Evolutionary conservation across 257 asterid species (phyloP), one percentile per base, ranked within the genome.

Genomic region (Nicotiana undulata): DNA sequence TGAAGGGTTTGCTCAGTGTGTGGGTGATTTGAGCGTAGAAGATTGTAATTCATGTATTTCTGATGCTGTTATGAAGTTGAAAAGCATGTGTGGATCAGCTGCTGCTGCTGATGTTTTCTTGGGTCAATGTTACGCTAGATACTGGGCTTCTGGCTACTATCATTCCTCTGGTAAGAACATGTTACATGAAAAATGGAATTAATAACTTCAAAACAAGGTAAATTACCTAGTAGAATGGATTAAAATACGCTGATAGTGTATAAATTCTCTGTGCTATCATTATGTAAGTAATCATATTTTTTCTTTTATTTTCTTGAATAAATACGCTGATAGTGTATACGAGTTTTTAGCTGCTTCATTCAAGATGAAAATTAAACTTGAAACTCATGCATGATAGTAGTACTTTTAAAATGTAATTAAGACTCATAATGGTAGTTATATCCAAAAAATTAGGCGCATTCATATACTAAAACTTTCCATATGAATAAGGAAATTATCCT

Each of bases 81-180:
- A 81, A 80, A 82, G 46, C 18, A 76, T 88, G 32, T 88, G 91
- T 79, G 89, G 89, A 46, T 82, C 85, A 2, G 82, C 91, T 13
- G 83, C 76, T 12, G 87, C 88, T 11, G 89, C 85, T 1, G 89
- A 88, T 77, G 87, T 86, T 64, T 88, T 85, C 77, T 85, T 88
- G 56, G 87, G 80, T 6, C 87, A 88, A 44, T 88, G 91, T 51
- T 88, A 88, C 80, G 87, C 85, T 63, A 83, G 87, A 74, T 88
- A 86, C 44, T 88, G 89, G 91, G 86, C 85, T 13, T 80, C 88
- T 31, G 87, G 89, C 2, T 88, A 88, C 68, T 86, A 83, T 77
- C 85, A 85, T 16, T 56, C 72, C 16, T 81, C 89, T 59, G 84
- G 88, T 88, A 24, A 72, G 22, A 37, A 37, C 46, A 37, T 7